These are phyloP conservation scores for Fusarium incarnatum DNA, from an alignment of 2,329 filamentous ascomycete species.

Conservation along the genomic window DNA sequence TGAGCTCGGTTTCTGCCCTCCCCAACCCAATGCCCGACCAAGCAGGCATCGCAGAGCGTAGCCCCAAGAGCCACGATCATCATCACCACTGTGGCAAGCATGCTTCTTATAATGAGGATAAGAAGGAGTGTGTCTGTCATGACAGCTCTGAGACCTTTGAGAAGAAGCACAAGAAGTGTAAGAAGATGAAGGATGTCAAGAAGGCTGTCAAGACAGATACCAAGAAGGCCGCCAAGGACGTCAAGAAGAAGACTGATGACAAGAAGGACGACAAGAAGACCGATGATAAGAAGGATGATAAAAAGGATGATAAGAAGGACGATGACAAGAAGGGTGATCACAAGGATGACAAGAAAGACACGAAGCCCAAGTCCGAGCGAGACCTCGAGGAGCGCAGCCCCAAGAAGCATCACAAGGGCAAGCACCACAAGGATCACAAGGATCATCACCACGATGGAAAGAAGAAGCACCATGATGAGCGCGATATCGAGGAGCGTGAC, in stretches of 20 bases:
- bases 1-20: slow-evolving; percentile 20
- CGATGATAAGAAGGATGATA: slow-evolving; percentile 1
- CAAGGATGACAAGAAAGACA: slow-evolving; percentile 12
- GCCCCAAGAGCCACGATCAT: not conserved
- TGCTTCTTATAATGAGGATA: slow-evolving; percentile 5
- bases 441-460: not conserved
- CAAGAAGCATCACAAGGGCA: not conserved
- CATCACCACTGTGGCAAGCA: slow-evolving; percentile 20
- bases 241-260: slow-evolving; percentile 20
- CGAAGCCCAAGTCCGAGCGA: not conserved
- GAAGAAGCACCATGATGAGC: not conserved
- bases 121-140: slow-evolving; percentile 16
- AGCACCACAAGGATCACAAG: not conserved
- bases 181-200: slow-evolving; percentile 24
- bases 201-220: not conserved
- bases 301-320: not conserved
- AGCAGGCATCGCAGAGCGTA: slow-evolving; percentile 7
- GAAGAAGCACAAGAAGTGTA: slow-evolving; percentile 22
- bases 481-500: not conserved
- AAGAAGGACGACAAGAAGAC: slow-evolving; percentile 12
- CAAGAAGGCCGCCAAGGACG: not conserved
- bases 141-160: slow-evolving; percentile 8
- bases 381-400: not conserved
- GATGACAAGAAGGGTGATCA: slow-evolving; percentile 1
- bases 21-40: slow-evolving; percentile 16